phyloP scores from a whole-genome alignment of 2,329 filamentous ascomycete species.

The Ascomycota sp. region DNA sequence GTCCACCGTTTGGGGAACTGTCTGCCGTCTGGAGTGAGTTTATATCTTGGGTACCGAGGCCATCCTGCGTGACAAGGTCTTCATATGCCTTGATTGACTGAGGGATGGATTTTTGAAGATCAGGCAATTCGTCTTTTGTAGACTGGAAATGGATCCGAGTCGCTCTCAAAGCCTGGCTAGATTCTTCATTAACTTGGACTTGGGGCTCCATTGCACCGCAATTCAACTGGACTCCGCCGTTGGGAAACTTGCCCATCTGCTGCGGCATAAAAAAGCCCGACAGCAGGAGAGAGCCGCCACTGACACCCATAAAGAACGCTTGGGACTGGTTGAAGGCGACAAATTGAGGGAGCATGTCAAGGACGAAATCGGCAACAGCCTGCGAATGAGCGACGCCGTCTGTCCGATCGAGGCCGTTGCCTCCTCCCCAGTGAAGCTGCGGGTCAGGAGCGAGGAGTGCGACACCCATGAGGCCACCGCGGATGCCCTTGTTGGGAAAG shows the following conservation, averaged over 20 bases:
- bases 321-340: constrained; percentile 28
- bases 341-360: constrained; percentile 24
- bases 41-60: constrained; percentile 20
- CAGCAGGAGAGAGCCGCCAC: constrained; percentile 29
- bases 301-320: constrained; percentile 35
- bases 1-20: constrained; percentile 30
- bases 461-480: constrained; percentile 27
- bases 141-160: constrained; percentile 34
- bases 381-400: constrained; percentile 33
- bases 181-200: constrained; percentile 22
- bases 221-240: constrained; percentile 29
- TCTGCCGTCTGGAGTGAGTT: constrained; percentile 32
- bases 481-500: constrained; percentile 31
- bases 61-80: constrained; percentile 19
- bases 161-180: constrained; percentile 16
- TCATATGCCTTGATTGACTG: constrained; percentile 27
- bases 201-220: constrained; percentile 32
- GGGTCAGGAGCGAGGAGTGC: constrained; percentile 29
- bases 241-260: constrained; percentile 26
- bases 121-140: constrained; percentile 25
- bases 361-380: constrained; percentile 29
- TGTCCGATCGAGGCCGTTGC: constrained; percentile 24
- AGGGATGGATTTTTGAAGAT: constrained; percentile 27
- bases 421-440: constrained; percentile 36
- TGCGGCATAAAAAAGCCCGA: constrained; percentile 34